Evolutionary conservation across 2,329 filamentous ascomycete genomes (phyloP), one percentile per base, ranked within the genome.

Genomic region (Alternaria sp.): DNA sequence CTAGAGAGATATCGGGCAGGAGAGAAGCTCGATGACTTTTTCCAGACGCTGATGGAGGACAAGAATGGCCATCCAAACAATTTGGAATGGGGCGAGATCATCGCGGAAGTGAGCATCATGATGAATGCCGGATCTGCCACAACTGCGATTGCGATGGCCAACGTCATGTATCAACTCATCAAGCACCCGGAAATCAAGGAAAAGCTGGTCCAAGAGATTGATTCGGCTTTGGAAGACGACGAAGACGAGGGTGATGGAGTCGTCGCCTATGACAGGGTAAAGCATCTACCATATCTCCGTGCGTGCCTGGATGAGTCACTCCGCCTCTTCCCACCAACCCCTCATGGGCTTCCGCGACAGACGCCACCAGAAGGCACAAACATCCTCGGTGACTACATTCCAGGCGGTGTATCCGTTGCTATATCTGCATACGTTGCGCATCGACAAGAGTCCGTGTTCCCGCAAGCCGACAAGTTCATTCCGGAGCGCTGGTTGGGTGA

Each of bases 1-100:
- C 68, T 84, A 17, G 65, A 78, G 55, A 74, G 82, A 3, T 83
- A 84, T 62, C 69, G 80, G 23, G 74, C 73, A 0, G 84, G 85
- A 24, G 85, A 87, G 70, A 83, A 82, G 59, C 77, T 87, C 0
- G 81, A 85, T 42, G 85, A 88, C 64, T 87, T 88, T 72, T 86
- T 88, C 76, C 77, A 82, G 51, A 78, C 80, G 0, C 69, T 87
- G 5, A 84, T 88, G 82, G 82, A 82, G 45, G 79, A 81, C 60
- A 82, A 81, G 60, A 79, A 79, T 37, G 79, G 80, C 0, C 69
- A 72, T 7, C 70, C 79, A 0, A 77, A 82, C 52, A 79, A 80
- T 36, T 79, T 87, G 1, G 82, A 86, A 58, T 85, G 80, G 80
- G 85, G 85, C 24, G 85, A 88, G 70, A 82, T 87, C 7, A 80